Evolutionary conservation across 1,284 basidiomycete species (phyloP).

Genomic region (Austropuccinia psidii): DNA sequence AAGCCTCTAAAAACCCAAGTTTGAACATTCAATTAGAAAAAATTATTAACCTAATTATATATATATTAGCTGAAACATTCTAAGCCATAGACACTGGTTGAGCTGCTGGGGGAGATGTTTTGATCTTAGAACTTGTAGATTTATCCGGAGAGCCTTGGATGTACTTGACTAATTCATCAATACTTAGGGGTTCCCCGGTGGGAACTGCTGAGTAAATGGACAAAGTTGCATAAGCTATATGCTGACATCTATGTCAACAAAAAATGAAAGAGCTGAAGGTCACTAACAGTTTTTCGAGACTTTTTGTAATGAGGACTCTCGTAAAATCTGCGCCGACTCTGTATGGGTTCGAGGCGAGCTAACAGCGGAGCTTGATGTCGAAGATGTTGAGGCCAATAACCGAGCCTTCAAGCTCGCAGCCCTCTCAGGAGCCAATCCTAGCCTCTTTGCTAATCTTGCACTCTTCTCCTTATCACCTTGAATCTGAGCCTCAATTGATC

Average conservation of each 20-base stretch:
- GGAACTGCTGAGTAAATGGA: neutral
- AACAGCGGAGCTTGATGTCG: neutral
- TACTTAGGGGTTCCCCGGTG: slow-evolving; percentile 1
- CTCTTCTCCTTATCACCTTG: slow-evolving; percentile 34
- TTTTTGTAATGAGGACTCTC: neutral
- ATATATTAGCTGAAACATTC: too few relatives aligned
- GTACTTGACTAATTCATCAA: slow-evolving; percentile 34
- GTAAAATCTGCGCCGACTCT: too few relatives aligned
- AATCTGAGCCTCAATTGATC: slow-evolving; percentile 35
- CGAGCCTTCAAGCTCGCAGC: slow-evolving; percentile 26
- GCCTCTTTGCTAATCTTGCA: slow-evolving; percentile 18
- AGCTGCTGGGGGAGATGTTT: too few relatives aligned
- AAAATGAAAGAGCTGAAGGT: neutral
- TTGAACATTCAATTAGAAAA: too few relatives aligned
- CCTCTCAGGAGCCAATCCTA: slow-evolving; percentile 33
- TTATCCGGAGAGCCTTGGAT: too few relatives aligned
- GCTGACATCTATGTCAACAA: neutral
- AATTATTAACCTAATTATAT: too few relatives aligned
- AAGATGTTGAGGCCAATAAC: slow-evolving; percentile 14
- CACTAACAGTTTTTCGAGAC: neutral
- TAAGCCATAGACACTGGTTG: too few relatives aligned
- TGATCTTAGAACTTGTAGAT: too few relatives aligned
- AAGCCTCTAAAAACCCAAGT: too few relatives aligned
- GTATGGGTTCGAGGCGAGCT: too few relatives aligned
- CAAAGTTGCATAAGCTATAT: neutral